These are phyloP conservation scores for Ophiostoma triangulosporum DNA, from an alignment of 2,329 filamentous ascomycete genomes.

Conservation along the genomic window DNA sequence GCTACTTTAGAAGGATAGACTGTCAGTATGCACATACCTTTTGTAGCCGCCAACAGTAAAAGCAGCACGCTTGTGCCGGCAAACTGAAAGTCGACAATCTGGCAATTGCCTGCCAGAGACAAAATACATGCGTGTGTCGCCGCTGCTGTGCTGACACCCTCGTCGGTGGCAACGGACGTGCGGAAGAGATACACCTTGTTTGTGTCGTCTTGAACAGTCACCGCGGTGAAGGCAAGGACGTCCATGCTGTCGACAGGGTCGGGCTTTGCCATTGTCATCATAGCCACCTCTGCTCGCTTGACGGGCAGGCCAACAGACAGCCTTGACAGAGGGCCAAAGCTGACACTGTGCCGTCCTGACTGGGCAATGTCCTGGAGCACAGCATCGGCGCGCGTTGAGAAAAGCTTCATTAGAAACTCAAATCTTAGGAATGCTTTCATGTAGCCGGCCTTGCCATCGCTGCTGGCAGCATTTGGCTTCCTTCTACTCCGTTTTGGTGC, in stretches of 20 bases:
- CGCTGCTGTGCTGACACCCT: slow-evolving; percentile 41
- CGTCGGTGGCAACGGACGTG: slow-evolving; percentile 36
- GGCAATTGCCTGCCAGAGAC: slow-evolving; percentile 25
- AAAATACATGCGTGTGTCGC: slow-evolving; percentile 27
- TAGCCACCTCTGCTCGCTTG: slow-evolving; percentile 42
- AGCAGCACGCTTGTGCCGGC: slow-evolving; percentile 48
- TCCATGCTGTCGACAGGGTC: slow-evolving; percentile 21
- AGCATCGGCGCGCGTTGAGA: slow-evolving; percentile 42
- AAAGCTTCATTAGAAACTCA: slow-evolving; percentile 47
- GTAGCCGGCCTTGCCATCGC: slow-evolving; percentile 20
- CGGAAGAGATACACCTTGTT: slow-evolving; percentile 42
- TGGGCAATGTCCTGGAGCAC: slow-evolving; percentile 58
- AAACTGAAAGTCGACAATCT: slow-evolving; percentile 53
- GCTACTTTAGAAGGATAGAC: neutral
- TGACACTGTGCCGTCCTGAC: slow-evolving; percentile 53
- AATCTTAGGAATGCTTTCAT: slow-evolving; percentile 44
- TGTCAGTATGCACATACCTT: neutral
- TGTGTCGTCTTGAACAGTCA: slow-evolving; percentile 17
- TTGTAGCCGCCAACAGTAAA: slow-evolving; percentile 37
- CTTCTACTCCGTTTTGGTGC: neutral
- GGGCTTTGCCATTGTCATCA: slow-evolving; percentile 28
- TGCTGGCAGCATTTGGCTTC: too few relatives aligned
- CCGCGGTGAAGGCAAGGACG: slow-evolving; percentile 24
- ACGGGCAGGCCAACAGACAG: slow-evolving; percentile 31
- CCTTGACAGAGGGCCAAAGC: slow-evolving; percentile 44